These are phyloP conservation scores for Lomentospora prolificans DNA, from an alignment of 2,329 filamentous ascomycete species.

Conservation along the genomic window DNA sequence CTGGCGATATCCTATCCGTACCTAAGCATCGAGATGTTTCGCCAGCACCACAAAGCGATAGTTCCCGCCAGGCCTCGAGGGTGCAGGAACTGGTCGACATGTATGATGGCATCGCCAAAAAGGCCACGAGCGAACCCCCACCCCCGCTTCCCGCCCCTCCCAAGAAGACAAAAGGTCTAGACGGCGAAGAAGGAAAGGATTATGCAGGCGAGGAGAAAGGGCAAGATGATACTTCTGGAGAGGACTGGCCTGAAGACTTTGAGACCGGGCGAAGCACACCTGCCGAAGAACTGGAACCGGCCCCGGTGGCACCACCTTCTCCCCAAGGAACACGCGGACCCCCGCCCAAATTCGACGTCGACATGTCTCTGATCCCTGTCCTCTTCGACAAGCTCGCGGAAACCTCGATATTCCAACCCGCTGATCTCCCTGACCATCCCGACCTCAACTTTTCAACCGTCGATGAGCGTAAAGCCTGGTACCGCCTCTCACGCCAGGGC, in stretches of 20 bases:
- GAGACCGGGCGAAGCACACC: conserved; percentile 6
- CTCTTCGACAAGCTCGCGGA: conserved; percentile 19
- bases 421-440: conserved; percentile 34
- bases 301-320: background rate
- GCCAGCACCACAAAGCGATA: background rate
- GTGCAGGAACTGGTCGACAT: conserved; percentile 41
- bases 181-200: background rate
- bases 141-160: background rate
- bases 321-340: background rate
- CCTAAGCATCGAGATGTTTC: background rate
- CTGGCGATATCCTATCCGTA: background rate
- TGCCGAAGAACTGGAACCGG: conserved; percentile 9
- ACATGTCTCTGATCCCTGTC: conserved; percentile 8
- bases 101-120: conserved; percentile 34
- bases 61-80: conserved; percentile 27
- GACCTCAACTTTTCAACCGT: conserved; percentile 43
- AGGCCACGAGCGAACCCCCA: background rate
- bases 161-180: background rate
- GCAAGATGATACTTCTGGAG: background rate
- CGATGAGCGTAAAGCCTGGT: conserved; percentile 55
- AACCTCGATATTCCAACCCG: conserved; percentile 14
- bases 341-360: conserved; percentile 2
- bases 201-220: background rate
- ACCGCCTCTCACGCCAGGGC: conserved; percentile 51
- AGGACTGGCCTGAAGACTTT: conserved; percentile 8